A percentile compares a stretch with the other conserved stretches of the same genome.
Conservation (phyloP, 805 yeast genomes). For the Wickerhamiella musiphila region DNA sequence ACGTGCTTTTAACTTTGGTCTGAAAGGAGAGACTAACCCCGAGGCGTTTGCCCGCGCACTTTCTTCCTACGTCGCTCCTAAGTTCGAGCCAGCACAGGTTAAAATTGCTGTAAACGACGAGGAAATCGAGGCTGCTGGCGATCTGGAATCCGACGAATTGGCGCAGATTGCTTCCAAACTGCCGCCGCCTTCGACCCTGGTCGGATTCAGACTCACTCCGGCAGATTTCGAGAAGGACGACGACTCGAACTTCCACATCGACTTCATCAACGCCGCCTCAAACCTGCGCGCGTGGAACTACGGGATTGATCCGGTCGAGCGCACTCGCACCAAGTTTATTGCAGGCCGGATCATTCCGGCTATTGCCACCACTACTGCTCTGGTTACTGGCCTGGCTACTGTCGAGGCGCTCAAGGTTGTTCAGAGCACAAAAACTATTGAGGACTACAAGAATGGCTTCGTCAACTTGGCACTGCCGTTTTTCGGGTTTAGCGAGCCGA, state of each 20-base stretch:
- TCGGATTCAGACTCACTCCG: slow-evolving; percentile 74
- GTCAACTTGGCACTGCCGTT: slow-evolving; percentile 86
- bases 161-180: slow-evolving; percentile 47
- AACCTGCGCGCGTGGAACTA: slow-evolving; percentile 91
- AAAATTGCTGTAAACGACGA: slow-evolving; percentile 81
- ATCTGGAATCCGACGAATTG: slow-evolving; percentile 10
- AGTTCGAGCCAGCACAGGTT: slow-evolving; percentile 58
- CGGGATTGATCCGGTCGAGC: slow-evolving; percentile 74
- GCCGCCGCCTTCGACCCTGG: slow-evolving; percentile 77
- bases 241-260: slow-evolving; percentile 90
- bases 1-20: slow-evolving; percentile 77
- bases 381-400: slow-evolving; percentile 88
- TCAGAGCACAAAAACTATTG: slow-evolving; percentile 60
- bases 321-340: slow-evolving; percentile 80
- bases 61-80: slow-evolving; percentile 31
- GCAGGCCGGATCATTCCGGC: slow-evolving; percentile 99
- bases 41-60: slow-evolving; percentile 36
- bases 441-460: slow-evolving; percentile 83
- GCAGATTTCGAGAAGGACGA: slow-evolving; percentile 97
- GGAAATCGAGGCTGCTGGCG: slow-evolving; percentile 37
- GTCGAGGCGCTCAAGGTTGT: slow-evolving; percentile 83
- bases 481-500: slow-evolving; percentile 93
- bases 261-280: slow-evolving; percentile 89
- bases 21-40: slow-evolving; percentile 48
- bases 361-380: slow-evolving; percentile 96